Base-by-base conservation (phyloP, 2,329 filamentous ascomycete species). In the Aspergillus sp. region DNA sequence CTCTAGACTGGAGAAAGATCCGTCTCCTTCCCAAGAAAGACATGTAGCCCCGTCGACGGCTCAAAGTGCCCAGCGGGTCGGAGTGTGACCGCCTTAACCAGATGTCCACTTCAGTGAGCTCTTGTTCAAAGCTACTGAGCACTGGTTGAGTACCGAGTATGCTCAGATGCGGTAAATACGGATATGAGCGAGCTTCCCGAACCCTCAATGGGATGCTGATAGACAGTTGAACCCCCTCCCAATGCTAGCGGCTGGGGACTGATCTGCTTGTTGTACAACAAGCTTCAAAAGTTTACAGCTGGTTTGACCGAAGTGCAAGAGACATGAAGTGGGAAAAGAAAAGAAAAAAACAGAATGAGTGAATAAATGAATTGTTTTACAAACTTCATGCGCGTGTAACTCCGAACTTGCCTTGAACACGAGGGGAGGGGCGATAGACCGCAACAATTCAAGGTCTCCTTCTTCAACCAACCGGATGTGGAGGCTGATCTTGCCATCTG, bases 391-490 rank as follows among this genome's bases (percentile, higher is more conserved):
- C n/a, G 45, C 21, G 45, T 23, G 23, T 48, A 49, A n/a, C 47
- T 21, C 56, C 39, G 17, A 41, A 17, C 25, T 53, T 30, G 47
- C 47, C 21, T 50, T 61, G 55, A 61, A 61, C 59, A 58, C 50
- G 55, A 61, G 59, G 59, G 55, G 59, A 41, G 47, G 25, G 15
- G 15, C 47, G 25, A 30, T 30, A n/a, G 25, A 45, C 41, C 41
- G 21, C 19, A 45, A 45, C 10, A 45, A 13, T 23, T 23, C 41
- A 7, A 45, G 19, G 41, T 45, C 19, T 23, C 5, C 41, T 45
- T 15, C 19, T 12, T 45, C 41, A 45, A 19, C 41, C 41, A 45
- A 45, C 41, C 41, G 41, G 41, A 45, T 45, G 41, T 45, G 41
- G 41, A 23, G 41, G 19, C 41, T 45, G 21, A 19, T 45, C 41